Evolutionary conservation across 306 rosid genomes (phyloP).

Genomic region (Crotalaria pallida): DNA sequence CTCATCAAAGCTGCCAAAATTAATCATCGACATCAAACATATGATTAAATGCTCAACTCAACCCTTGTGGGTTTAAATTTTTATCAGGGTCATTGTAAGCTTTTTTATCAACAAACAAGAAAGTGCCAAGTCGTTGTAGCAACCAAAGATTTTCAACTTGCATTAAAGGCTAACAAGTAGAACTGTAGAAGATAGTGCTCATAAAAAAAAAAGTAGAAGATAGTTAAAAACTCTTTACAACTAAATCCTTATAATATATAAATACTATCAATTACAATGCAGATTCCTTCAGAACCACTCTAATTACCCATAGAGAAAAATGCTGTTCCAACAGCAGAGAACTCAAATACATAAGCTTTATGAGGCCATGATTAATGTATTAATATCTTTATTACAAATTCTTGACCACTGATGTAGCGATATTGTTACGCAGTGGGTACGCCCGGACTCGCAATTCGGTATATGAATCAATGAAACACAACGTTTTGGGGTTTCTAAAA

Average conservation of each 20-base stretch:
- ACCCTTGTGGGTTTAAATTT: neutral
- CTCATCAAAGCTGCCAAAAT: conserved; percentile 68
- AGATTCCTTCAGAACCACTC: neutral
- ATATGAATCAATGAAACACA: too few relatives aligned
- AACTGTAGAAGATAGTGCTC: too few relatives aligned
- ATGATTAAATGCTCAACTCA: conserved; percentile 5
- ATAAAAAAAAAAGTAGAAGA: too few relatives aligned
- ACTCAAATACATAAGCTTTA: neutral
- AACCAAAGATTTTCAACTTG: neutral
- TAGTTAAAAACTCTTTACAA: neutral
- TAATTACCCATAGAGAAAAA: neutral
- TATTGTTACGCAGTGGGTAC: too few relatives aligned
- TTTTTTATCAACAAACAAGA: neutral
- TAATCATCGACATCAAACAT: conserved; percentile 11
- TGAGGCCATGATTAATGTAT: neutral
- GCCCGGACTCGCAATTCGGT: too few relatives aligned
- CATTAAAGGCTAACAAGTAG: neutral
- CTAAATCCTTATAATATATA: neutral
- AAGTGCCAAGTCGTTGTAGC: neutral
- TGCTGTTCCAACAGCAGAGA: neutral
- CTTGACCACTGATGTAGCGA: neutral
- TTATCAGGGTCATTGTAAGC: neutral
- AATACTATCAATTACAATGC: neutral
- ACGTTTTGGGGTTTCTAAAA: too few relatives aligned
- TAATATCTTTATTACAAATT: neutral